Conservation (phyloP, 2,329 filamentous ascomycete genomes). For the Rasamsonia emersonii region DNA sequence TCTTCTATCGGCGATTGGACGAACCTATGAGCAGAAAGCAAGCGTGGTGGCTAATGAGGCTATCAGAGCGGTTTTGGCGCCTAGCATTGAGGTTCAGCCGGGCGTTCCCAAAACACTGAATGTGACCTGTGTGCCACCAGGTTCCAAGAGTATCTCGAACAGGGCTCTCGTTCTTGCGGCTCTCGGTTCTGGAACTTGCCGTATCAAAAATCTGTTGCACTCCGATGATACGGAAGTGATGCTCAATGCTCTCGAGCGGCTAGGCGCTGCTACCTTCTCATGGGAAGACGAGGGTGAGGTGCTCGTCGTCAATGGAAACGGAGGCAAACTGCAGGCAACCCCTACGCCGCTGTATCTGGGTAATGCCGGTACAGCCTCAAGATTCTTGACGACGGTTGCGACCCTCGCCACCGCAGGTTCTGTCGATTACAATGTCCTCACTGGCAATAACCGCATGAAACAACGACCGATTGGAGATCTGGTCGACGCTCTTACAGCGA, state of each 20-base stretch:
- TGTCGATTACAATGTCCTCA: conserved; percentile 66
- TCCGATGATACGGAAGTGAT: conserved; percentile 97
- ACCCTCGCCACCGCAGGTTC: conserved; percentile 64
- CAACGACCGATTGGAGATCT: conserved; percentile 86
- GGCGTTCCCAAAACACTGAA: conserved; percentile 58
- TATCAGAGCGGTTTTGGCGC: conserved; percentile 74
- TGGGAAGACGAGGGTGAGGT: conserved; percentile 96
- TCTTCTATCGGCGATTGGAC: conserved; percentile 79
- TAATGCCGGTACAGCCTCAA: conserved; percentile 91
- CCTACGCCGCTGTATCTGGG: conserved; percentile 77
- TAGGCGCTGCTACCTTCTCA: conserved; percentile 78
- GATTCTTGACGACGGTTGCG: conserved; percentile 87
- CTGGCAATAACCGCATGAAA: conserved; percentile 95
- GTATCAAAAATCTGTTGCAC: conserved; percentile 85
- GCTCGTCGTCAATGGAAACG: conserved; percentile 79
- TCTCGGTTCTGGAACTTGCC: conserved; percentile 74
- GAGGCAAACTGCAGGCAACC: conserved; percentile 73
- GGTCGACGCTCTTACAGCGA: conserved; percentile 78
- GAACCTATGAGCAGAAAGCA: conserved; percentile 77
- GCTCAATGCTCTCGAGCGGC: conserved; percentile 78
- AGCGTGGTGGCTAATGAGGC: conserved; percentile 80
- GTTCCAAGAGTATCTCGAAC: conserved; percentile 97
- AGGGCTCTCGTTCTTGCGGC: conserved; percentile 89
- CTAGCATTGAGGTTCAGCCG: conserved; percentile 64
- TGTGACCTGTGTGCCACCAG: conserved; percentile 76